Base-by-base conservation (phyloP, 2,329 filamentous ascomycete genomes). In the Hymenoscyphus scutula region DNA sequence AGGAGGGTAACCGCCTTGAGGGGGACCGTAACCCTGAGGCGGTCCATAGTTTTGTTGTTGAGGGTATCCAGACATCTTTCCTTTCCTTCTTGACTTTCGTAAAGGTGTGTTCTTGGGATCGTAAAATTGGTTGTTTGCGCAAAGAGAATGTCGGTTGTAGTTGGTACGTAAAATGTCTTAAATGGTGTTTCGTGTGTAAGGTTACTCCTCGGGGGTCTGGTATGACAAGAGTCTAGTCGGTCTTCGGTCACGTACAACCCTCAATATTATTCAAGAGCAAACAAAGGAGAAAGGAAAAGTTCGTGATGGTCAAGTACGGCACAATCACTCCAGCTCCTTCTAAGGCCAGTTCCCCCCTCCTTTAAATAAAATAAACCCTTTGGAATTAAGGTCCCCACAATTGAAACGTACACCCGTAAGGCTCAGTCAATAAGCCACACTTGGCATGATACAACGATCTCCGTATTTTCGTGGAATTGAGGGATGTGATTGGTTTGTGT, bases 11-110 rank as follows among this genome's bases (percentile, higher is more conserved):
- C 48, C 25, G 19, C 37, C 34, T 58, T 58, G 56, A 17, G 56
- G 56, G 23, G 32, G 56, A 41, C 54, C 54, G 37, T 56, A 56
- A n/a, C 23, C 53, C 10, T 54, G 23, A n/a, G 53, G 53, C 29
- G 45, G 45, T 19, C 23, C 17, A 19, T 51, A 25, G n/a, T 25
- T 25, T 27, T 54, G 51, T n/a, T 53, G 51, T n/a, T 19, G 51
- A 17, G 51, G 51, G 8, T 54, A 54, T 54, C 29, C 25, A 17
- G 51, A 54, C 51, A 54, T 54, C 29, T 32, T 54, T 54, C 10
- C 41, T 48, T 48, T 17, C 11, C 6, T 48, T 23, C 19, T 48
- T 48, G 1, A 17, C 19, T 48, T 19, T 19, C 19, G 23, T 10
- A 19, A 5, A 8, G 5, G 15, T 34, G 11, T 34, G 15, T 34